These are phyloP conservation scores for Entomortierella chlamydospora DNA, from an alignment of 192 early-diverging fungal species.

Conservation along the genomic window DNA sequence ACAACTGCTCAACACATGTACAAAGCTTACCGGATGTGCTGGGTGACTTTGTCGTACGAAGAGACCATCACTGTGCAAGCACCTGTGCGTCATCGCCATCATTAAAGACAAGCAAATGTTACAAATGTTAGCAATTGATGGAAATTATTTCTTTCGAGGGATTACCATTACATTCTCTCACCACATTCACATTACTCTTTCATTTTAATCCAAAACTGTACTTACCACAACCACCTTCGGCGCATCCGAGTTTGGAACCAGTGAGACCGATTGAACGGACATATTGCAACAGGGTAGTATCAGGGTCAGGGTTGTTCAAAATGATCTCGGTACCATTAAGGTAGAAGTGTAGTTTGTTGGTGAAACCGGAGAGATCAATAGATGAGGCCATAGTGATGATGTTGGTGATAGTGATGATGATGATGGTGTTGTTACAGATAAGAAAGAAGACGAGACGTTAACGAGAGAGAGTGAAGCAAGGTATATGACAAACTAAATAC, in stretches of 20 bases:
- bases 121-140: too few relatives aligned
- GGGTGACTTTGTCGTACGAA: conserved; percentile 58
- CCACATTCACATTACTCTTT: too few relatives aligned
- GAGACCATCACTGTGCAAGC: conserved; percentile 88
- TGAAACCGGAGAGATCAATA: conserved; percentile 43
- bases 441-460: not conserved
- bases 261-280: conserved; percentile 72
- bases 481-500: conserved; percentile 4
- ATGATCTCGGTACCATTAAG: conserved; percentile 68
- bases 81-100: conserved; percentile 57
- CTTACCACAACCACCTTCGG: conserved; percentile 78
- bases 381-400: conserved; percentile 14
- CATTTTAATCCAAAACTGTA: too few relatives aligned
- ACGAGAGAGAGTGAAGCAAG: not conserved
- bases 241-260: conserved; percentile 85
- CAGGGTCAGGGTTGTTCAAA: conserved; percentile 69
- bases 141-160: not conserved
- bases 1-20: too few relatives aligned
- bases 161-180: too few relatives aligned
- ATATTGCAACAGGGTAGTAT: conserved; percentile 75
- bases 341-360: conserved; percentile 66
- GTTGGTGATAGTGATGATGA: not conserved
- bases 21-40: conserved; percentile 57
- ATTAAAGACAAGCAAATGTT: too few relatives aligned
- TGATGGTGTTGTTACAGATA: not conserved